A percentile compares a stretch with the other conserved stretches of the same genome.
phyloP scores from a whole-genome alignment of 805 yeast genomes.

The Saturnispora dispora region DNA sequence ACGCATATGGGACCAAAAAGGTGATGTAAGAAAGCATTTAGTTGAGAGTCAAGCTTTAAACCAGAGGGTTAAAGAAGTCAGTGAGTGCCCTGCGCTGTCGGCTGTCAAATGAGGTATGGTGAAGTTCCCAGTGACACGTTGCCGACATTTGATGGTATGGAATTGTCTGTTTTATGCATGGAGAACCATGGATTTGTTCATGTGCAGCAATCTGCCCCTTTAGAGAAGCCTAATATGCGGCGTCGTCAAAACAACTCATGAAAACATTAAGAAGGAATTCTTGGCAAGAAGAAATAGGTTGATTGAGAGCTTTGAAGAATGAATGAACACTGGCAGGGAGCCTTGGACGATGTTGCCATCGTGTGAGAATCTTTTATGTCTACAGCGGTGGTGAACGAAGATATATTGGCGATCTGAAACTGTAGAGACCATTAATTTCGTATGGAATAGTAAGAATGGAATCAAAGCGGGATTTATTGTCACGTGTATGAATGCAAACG shows the following conservation, averaged over 20 bases:
- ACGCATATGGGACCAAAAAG: neutral
- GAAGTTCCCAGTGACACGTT: neutral
- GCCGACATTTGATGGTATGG: neutral
- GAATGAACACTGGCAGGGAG: neutral
- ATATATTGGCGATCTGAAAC: neutral
- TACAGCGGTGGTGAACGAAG: neutral
- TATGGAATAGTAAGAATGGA: neutral
- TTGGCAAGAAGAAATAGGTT: neutral
- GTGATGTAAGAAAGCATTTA: neutral
- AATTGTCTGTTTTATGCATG: neutral
- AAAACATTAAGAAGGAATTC: neutral
- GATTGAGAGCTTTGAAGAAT: neutral
- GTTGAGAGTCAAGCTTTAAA: neutral
- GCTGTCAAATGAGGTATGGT: neutral
- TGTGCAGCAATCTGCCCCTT: neutral
- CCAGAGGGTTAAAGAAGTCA: neutral
- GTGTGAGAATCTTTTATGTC: neutral
- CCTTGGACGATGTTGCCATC: neutral
- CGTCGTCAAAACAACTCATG: neutral
- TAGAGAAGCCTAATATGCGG: neutral
- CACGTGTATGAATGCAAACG: neutral
- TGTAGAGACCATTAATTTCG: neutral
- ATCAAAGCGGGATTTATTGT: neutral
- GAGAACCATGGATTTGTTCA: neutral
- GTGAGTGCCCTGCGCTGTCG: neutral